Percentiles rank a stretch among this genome's conserved stretches.
These are phyloP conservation scores for Urochloa ruziziensis DNA, from an alignment of 176 grass and related monocot genomes.

Conservation along the genomic window DNA sequence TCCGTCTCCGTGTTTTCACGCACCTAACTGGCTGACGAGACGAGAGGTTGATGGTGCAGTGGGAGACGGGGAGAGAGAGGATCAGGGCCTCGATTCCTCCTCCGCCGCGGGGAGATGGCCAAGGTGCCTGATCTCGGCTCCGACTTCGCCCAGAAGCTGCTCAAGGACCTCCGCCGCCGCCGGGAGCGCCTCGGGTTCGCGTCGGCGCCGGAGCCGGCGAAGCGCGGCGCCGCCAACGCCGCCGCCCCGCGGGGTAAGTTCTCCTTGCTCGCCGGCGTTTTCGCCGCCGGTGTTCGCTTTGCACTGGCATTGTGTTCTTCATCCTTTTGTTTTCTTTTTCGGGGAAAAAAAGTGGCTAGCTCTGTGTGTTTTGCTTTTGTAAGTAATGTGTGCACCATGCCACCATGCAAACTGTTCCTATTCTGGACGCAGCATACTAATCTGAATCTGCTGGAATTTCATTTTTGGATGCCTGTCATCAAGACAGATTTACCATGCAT, in stretches of 20 bases:
- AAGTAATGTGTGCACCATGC: background rate
- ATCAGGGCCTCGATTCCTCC: background rate
- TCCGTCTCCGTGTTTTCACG: background rate
- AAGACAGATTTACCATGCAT: no score
- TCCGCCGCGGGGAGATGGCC: conserved; percentile 37
- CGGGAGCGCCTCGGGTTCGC: conserved; percentile 75
- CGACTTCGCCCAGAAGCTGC: conserved; percentile 90
- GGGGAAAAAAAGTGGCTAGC: background rate
- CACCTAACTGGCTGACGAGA: conserved; percentile 4
- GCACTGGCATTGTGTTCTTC: background rate
- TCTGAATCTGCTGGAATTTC: background rate
- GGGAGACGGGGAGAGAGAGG: background rate
- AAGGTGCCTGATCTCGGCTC: conserved; percentile 60
- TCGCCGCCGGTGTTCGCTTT: background rate
- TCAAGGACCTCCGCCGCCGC: conserved; percentile 74
- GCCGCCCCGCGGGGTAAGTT: conserved; percentile 29
- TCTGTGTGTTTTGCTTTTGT: background rate
- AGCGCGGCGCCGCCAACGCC: background rate
- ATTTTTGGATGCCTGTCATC: background rate
- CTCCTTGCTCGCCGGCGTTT: background rate
- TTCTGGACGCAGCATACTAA: background rate
- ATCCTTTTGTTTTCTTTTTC: background rate
- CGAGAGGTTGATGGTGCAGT: conserved; percentile 29
- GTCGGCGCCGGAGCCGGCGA: background rate
- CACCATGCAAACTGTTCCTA: background rate